These are phyloP conservation scores for Striga hermonthica DNA, from an alignment of 305 asterid genomes.

Conservation along the genomic window DNA sequence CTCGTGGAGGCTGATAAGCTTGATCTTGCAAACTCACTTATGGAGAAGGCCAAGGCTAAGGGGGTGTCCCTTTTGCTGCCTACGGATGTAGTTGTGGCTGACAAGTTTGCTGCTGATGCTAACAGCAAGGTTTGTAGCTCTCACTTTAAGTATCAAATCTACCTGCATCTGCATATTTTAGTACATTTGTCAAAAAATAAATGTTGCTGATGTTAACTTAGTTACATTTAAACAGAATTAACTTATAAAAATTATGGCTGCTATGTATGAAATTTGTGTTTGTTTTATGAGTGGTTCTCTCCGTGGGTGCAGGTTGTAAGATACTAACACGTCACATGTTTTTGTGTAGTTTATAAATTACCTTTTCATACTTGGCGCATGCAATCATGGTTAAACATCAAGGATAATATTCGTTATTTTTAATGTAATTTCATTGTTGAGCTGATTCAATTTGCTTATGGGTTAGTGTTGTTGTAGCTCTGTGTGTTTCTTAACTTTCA, in stretches of 20 bases:
- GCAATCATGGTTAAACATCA: too few relatives aligned
- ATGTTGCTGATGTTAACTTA: not conserved
- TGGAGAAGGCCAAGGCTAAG: conserved; percentile 64
- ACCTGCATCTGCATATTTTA: not conserved
- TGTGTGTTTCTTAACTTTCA: not conserved
- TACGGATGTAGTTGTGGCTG: conserved; percentile 69
- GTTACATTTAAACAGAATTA: not conserved
- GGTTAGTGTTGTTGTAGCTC: not conserved
- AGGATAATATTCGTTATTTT: too few relatives aligned
- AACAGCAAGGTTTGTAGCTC: conserved; percentile 51
- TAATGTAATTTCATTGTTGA: not conserved
- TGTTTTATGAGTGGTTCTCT: not conserved
- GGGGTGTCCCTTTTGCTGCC: conserved; percentile 69
- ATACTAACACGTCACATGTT: not conserved
- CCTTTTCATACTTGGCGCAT: not conserved
- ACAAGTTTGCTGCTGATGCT: conserved; percentile 74
- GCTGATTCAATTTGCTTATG: not conserved
- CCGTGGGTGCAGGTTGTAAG: not conserved
- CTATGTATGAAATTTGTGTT: not conserved
- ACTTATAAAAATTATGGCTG: not conserved
- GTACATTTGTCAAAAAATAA: not conserved
- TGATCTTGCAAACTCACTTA: conserved; percentile 63
- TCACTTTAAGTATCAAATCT: not conserved
- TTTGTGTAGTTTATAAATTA: not conserved
- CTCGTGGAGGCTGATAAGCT: conserved; percentile 75